Conservation (phyloP, 768 basidiomycete species). For the Tylopilus cervinicoccineus region DNA sequence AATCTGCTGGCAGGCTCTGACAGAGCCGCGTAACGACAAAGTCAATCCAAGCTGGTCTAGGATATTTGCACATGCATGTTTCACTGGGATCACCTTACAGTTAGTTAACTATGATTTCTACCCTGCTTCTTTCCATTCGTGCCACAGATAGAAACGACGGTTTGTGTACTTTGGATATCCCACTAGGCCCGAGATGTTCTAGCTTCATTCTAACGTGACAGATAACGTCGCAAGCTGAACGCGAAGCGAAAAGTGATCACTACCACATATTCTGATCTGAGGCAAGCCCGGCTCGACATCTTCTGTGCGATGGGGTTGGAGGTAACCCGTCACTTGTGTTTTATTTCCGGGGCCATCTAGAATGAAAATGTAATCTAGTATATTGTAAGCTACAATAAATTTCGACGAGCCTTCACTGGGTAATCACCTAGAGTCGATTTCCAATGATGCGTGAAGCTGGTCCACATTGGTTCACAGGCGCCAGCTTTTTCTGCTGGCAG, state of each 20-base stretch:
- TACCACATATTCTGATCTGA: slow-evolving; percentile 71
- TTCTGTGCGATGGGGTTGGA: slow-evolving; percentile 55
- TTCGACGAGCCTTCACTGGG: neutral
- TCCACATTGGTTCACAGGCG: slow-evolving; percentile 75
- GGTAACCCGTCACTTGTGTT: slow-evolving; percentile 47
- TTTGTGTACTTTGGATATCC: slow-evolving; percentile 11
- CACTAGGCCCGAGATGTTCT: slow-evolving; percentile 3
- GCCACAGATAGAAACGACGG: neutral
- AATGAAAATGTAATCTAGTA: slow-evolving; percentile 86
- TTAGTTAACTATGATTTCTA: neutral
- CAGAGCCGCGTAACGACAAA: slow-evolving; percentile 38
- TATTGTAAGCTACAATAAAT: slow-evolving; percentile 6
- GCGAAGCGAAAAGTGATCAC: slow-evolving; percentile 82
- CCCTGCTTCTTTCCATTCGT: neutral
- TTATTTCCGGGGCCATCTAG: slow-evolving; percentile 39
- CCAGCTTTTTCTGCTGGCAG: slow-evolving; percentile 46
- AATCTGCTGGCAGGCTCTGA: slow-evolving; percentile 86
- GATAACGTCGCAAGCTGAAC: slow-evolving; percentile 46
- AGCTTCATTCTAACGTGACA: slow-evolving; percentile 5
- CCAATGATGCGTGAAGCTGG: slow-evolving; percentile 89
- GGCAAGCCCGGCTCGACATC: slow-evolving; percentile 75
- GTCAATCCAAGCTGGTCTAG: neutral
- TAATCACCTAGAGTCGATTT: slow-evolving; percentile 68
- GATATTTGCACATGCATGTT: neutral
- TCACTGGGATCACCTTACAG: neutral